phyloP scores from a whole-genome alignment of 139 green algal genomes.

The Picochlorum sp. region DNA sequence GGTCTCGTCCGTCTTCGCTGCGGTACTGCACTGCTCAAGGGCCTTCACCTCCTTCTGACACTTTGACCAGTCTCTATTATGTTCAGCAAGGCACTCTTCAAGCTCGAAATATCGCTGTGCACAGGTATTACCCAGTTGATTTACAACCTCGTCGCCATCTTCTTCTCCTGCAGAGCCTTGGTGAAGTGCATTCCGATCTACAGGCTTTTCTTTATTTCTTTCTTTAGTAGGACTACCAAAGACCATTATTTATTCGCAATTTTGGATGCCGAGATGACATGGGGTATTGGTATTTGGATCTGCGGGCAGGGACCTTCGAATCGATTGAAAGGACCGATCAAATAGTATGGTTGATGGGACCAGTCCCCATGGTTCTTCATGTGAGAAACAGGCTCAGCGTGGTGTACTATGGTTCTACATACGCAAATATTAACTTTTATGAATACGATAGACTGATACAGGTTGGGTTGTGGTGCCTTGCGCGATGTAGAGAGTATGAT shows the following conservation, averaged over 20 bases:
- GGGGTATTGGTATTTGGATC: no score
- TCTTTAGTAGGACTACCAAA: neutral
- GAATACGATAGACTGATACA: no score
- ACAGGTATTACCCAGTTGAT: constrained; percentile 16
- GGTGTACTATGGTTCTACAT: no score
- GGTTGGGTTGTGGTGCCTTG: no score
- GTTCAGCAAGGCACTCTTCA: constrained; percentile 38
- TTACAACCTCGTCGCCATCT: constrained; percentile 20
- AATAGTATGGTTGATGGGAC: no score
- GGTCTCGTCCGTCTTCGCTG: neutral
- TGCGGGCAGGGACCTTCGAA: no score
- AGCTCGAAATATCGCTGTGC: constrained; percentile 12
- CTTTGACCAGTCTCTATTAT: constrained; percentile 41
- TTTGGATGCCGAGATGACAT: neutral
- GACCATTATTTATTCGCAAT: constrained; percentile 5
- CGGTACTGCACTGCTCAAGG: constrained; percentile 19
- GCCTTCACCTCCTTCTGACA: constrained; percentile 43
- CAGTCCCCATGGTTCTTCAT: no score
- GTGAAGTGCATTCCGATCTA: neutral
- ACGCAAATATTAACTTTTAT: no score
- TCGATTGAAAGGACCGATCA: no score
- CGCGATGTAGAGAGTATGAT: no score
- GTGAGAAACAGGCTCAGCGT: no score
- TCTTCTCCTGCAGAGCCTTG: neutral
- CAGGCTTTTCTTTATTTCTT: constrained; percentile 1